These are phyloP conservation scores for Emericellopsis atlantica DNA, from an alignment of 2,329 filamentous ascomycete species.

Conservation along the genomic window DNA sequence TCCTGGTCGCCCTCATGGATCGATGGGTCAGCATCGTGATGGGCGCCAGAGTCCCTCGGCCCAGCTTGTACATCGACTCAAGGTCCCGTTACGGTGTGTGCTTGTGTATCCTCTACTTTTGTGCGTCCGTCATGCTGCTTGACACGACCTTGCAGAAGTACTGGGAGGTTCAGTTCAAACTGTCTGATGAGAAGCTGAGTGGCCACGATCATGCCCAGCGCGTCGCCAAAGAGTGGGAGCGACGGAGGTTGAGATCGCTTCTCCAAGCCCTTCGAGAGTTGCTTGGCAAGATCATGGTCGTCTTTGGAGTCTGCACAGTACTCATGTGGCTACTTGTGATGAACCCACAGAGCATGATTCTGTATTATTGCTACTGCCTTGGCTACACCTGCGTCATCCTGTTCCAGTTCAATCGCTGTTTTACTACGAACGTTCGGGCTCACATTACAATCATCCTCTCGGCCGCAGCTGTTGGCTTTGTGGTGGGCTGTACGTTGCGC, in stretches of 20 bases:
- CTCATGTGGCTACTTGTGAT: conserved; percentile 21
- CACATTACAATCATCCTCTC: conserved; percentile 20
- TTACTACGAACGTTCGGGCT: conserved; percentile 19
- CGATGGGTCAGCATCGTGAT: conserved; percentile 23
- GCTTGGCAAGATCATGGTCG: conserved; percentile 13
- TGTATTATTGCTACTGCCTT: conserved; percentile 20
- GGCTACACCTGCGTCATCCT: conserved; percentile 22
- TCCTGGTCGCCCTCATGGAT: conserved; percentile 24
- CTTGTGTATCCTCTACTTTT: conserved; percentile 25
- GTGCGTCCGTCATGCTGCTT: conserved; percentile 21
- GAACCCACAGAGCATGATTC: conserved; percentile 13
- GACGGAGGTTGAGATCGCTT: conserved; percentile 4
- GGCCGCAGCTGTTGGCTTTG: conserved; percentile 16
- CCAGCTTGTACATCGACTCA: conserved; percentile 15
- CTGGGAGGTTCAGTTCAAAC: conserved; percentile 18
- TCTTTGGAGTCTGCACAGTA: conserved; percentile 17
- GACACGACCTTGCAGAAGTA: conserved; percentile 21
- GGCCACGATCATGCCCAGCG: conserved; percentile 11
- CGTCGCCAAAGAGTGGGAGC: conserved; percentile 9
- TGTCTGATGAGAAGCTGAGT: conserved; percentile 19
- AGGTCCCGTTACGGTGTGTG: conserved; percentile 21
- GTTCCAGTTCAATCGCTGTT: conserved; percentile 26
- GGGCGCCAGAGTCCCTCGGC: conserved; percentile 12
- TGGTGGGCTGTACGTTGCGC: conserved; percentile 17
- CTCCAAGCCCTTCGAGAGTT: conserved; percentile 14